Base-by-base conservation (phyloP, 2,329 filamentous ascomycete species). In the Scortechinia acanthostroma region DNA sequence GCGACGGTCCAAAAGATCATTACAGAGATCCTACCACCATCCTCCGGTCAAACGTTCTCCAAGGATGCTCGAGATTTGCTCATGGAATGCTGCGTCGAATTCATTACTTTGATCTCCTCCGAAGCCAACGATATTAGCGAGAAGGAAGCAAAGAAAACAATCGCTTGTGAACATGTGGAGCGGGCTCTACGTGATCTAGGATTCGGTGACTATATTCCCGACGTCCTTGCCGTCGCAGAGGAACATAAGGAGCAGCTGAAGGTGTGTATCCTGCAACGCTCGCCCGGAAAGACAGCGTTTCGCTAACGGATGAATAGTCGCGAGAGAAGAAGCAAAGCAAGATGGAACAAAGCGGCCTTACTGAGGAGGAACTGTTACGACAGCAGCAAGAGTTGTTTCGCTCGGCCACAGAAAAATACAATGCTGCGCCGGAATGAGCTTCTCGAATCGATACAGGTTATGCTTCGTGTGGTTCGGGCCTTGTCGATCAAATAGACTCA, bases 51-150 rank as follows among this genome's bases (percentile, higher is more conserved):
- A 50, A 84, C 87, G 2, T 97, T 97, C 61, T 88, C 91, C 37
- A 96, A 95, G 63, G 93, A 98, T 57, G 91, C 91, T 13, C 85
- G 93, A 48, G 93, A 98, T 59, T 75, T 97, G 2, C 75, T 98
- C 44, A 98, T 98, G 57, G 93, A 97, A 70, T 97, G 93, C 70
- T 98, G 93, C 59, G 91, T 98, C 58, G 93, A 98, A 65, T 98
- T 98, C 65, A 96, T 98, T 64, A 97, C 93, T 16, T 80, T 98
- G 57, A 87, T 98, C 55, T 96, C 91, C n/a, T 95, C 89, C 42
- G 91, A 98, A 69, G 93, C 93, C 50, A 98, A 98, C 65, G 93
- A 98, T 57, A 98, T 98, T 52, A 94, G 91, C 13, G 93, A 98
- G 63, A 95, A 95, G 65, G 93, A 98, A 59, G 89, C 91, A 43